These are phyloP conservation scores for Dentipellis fragilis DNA, from an alignment of 768 basidiomycete genomes.

Conservation along the genomic window DNA sequence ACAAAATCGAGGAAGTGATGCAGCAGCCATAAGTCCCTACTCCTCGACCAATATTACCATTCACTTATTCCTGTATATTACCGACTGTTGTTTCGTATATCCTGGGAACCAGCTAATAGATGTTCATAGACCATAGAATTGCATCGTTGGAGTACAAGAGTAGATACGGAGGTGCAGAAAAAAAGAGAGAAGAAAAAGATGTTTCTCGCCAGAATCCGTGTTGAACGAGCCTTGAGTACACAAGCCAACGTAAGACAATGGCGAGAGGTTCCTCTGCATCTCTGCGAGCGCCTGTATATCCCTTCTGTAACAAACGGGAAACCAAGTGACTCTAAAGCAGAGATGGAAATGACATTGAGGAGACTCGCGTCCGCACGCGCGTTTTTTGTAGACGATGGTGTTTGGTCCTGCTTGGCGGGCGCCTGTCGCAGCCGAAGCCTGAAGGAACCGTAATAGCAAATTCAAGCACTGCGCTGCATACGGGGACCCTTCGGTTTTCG, in stretches of 20 bases:
- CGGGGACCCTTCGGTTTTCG: slow-evolving; percentile 1
- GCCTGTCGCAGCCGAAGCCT: neutral
- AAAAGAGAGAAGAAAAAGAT: neutral
- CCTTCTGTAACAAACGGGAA: slow-evolving; percentile 11
- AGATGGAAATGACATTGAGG: slow-evolving; percentile 10
- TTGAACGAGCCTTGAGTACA: slow-evolving; percentile 6
- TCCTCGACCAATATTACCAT: neutral
- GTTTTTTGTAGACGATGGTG: neutral
- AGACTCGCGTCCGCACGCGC: neutral
- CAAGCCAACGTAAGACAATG: slow-evolving; percentile 11
- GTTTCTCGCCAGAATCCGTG: slow-evolving; percentile 13
- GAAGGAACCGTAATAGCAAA: too few species aligned
- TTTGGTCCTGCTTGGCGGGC: slow-evolving; percentile 11
- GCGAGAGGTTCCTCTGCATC: slow-evolving; percentile 15
- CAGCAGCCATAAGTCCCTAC: slow-evolving; percentile 1
- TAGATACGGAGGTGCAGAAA: neutral
- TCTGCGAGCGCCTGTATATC: slow-evolving; percentile 18
- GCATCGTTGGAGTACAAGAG: neutral
- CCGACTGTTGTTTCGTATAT: neutral
- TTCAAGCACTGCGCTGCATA: too few species aligned
- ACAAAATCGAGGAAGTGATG: slow-evolving; percentile 11
- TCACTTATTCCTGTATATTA: neutral
- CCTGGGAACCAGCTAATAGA: too few species aligned
- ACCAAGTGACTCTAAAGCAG: slow-evolving; percentile 20
- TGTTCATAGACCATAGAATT: too few species aligned